These are phyloP conservation scores for Leccinum subgranulosum DNA, from an alignment of 768 basidiomycete species.

Conservation along the genomic window DNA sequence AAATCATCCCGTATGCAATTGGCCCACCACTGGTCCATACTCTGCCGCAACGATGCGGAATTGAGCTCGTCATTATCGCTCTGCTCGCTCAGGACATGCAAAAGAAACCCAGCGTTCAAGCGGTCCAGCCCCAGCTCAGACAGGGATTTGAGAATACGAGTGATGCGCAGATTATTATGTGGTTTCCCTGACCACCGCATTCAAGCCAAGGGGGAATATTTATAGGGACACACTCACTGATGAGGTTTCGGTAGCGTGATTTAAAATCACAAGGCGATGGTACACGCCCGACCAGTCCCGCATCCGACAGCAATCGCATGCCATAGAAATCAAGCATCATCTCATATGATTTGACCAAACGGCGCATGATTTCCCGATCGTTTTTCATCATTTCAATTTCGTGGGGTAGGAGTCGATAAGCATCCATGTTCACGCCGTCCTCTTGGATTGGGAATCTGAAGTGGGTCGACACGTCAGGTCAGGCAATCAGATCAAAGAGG, in stretches of 20 bases:
- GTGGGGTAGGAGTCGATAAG: constrained; percentile 64
- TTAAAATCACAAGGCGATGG: constrained; percentile 46
- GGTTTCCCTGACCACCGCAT: constrained; percentile 43
- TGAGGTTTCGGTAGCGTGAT: constrained; percentile 61
- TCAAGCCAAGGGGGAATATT: background rate
- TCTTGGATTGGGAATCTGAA: constrained; percentile 71
- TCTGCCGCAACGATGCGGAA: constrained; percentile 44
- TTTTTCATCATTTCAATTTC: constrained; percentile 58
- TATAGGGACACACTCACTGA: constrained; percentile 44
- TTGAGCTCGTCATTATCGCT: constrained; percentile 55
- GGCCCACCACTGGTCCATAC: constrained; percentile 80
- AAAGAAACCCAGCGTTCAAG: constrained; percentile 61
- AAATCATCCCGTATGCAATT: constrained; percentile 64
- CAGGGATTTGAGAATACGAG: constrained; percentile 72
- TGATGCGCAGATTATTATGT: constrained; percentile 78
- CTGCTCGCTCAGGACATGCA: constrained; percentile 69
- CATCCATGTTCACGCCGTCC: constrained; percentile 65
- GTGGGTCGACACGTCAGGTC: background rate
- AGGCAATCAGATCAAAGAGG: background rate
- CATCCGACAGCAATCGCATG: constrained; percentile 57
- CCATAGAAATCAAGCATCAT: constrained; percentile 84
- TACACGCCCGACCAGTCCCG: constrained; percentile 57
- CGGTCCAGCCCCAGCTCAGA: constrained; percentile 68
- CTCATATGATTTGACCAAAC: constrained; percentile 57
- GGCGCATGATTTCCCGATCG: constrained; percentile 43